These are phyloP conservation scores for Colletotrichum sp. DNA, from an alignment of 2,329 filamentous ascomycete species.

Conservation along the genomic window DNA sequence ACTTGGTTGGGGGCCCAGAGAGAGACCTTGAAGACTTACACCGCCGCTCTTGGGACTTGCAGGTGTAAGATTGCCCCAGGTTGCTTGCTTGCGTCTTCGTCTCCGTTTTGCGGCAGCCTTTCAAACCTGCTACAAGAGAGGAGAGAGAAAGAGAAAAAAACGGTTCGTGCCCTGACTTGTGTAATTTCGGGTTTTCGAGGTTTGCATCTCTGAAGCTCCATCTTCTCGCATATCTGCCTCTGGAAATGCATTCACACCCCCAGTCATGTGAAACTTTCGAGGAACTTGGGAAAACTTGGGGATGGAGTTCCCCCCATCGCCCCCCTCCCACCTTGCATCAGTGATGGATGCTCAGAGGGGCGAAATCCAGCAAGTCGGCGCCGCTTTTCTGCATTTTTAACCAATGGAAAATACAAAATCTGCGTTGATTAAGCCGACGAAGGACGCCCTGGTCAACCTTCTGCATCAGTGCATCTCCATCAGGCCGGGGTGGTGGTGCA, in stretches of 20 bases:
- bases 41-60: constrained; percentile 11
- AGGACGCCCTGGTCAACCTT: neutral
- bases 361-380: constrained; percentile 10
- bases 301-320: neutral
- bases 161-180: neutral
- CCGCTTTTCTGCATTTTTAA: constrained; percentile 29
- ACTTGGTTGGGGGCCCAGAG: neutral
- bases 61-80: neutral
- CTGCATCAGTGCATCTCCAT: constrained; percentile 4
- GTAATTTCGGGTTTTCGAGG: neutral
- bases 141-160: neutral
- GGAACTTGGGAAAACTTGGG: neutral
- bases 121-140: neutral
- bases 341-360: constrained; percentile 3
- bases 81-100: neutral
- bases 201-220: neutral
- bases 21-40: constrained; percentile 5
- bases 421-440: constrained; percentile 20
- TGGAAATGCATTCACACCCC: neutral
- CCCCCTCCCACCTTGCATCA: neutral
- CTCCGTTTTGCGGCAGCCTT: neutral
- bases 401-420: constrained; percentile 37
- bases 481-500: neutral
- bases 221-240: neutral
- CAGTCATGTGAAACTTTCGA: neutral